Conservation (phyloP, 805 yeast genomes). For the Metschnikowia proteae region DNA sequence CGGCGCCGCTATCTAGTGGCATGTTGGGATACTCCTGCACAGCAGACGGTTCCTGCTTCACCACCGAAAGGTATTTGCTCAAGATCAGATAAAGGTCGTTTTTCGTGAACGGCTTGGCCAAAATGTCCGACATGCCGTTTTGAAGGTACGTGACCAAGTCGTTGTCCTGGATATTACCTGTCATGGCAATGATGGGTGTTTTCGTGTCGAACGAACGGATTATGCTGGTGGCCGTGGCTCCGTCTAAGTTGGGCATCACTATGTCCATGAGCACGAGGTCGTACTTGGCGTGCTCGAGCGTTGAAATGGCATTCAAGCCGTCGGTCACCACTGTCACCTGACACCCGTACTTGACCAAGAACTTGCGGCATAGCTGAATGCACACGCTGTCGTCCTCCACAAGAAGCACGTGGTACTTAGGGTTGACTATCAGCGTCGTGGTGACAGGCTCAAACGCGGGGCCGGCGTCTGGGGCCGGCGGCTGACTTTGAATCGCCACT, state of each 20-base stretch:
- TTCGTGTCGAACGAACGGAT: slow-evolving; percentile 78
- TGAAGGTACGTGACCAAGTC: slow-evolving; percentile 76
- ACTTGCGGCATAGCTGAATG: slow-evolving; percentile 76
- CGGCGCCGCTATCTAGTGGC: slow-evolving; percentile 10
- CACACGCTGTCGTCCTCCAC: slow-evolving; percentile 84
- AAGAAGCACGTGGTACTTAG: slow-evolving; percentile 64
- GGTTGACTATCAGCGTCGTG: slow-evolving; percentile 25
- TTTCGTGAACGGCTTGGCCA: slow-evolving; percentile 92
- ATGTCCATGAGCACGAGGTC: slow-evolving; percentile 84
- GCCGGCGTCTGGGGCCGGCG: neutral
- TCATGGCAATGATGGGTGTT: slow-evolving; percentile 93
- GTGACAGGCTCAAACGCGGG: slow-evolving; percentile 14
- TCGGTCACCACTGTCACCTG: slow-evolving; percentile 90
- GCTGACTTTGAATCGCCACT: neutral
- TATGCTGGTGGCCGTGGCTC: slow-evolving; percentile 87
- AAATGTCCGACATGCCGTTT: slow-evolving; percentile 88
- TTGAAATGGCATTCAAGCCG: slow-evolving; percentile 83
- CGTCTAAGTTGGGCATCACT: slow-evolving; percentile 84
- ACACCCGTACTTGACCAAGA: slow-evolving; percentile 83
- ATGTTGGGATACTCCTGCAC: slow-evolving; percentile 13
- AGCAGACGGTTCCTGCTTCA: slow-evolving; percentile 15
- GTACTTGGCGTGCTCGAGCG: slow-evolving; percentile 64
- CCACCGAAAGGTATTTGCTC: slow-evolving; percentile 59
- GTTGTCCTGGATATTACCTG: slow-evolving; percentile 80
- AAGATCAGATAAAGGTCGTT: slow-evolving; percentile 77